Evolutionary conservation across 2,329 filamentous ascomycete genomes (phyloP).

Genomic region (Colletotrichum paranaense): DNA sequence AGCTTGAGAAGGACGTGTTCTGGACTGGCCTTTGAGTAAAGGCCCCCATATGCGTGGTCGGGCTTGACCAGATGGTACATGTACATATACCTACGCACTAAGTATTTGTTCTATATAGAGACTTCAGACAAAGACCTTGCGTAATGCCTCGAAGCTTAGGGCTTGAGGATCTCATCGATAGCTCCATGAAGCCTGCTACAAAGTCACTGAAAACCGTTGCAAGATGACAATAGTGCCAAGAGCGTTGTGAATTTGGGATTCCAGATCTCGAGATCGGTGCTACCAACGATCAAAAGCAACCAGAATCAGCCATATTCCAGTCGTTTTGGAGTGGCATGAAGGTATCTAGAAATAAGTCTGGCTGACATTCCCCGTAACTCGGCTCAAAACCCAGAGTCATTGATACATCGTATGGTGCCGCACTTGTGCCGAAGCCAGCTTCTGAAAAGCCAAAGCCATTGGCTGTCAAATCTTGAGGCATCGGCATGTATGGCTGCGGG

Average conservation of each 20-base stretch:
- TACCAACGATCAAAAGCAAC: not conserved
- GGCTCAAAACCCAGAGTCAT: slow-evolving; percentile 30
- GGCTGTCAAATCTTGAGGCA: not conserved
- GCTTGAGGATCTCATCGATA: too few relatives aligned
- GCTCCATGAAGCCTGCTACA: too few relatives aligned
- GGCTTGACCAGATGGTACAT: too few relatives aligned
- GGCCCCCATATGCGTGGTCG: not conserved
- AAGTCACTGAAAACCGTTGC: too few relatives aligned
- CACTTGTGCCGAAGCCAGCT: not conserved
- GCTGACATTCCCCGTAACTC: slow-evolving; percentile 24
- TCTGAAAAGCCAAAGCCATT: not conserved
- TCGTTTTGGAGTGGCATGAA: slow-evolving; percentile 25
- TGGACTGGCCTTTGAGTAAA: slow-evolving; percentile 69
- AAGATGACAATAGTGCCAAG: not conserved
- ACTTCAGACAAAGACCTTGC: too few relatives aligned
- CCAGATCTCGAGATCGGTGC: too few relatives aligned
- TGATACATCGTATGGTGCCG: slow-evolving; percentile 4
- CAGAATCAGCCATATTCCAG: slow-evolving; percentile 19
- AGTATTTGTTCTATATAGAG: too few relatives aligned
- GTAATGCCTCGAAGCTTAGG: too few relatives aligned
- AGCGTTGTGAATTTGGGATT: not conserved
- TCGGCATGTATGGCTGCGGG: not conserved
- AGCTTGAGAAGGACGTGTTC: slow-evolving; percentile 70
- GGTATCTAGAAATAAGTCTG: slow-evolving; percentile 18
- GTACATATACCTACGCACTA: not conserved